These are phyloP conservation scores for Coriolopsis trogii DNA, from an alignment of 1,284 basidiomycete genomes.

Conservation along the genomic window DNA sequence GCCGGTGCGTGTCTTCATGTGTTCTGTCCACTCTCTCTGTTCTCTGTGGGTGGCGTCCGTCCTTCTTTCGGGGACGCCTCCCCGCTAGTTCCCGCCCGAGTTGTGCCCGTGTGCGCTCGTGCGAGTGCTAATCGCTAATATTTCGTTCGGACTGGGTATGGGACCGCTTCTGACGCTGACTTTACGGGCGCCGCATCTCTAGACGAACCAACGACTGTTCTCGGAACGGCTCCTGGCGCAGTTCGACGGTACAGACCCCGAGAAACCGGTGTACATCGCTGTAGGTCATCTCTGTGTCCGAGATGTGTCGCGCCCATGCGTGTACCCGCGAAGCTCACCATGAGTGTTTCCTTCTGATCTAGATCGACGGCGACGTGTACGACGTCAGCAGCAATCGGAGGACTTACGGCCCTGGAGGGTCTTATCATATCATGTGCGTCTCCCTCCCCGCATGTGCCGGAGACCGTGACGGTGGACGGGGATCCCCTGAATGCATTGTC, in stretches of 20 bases:
- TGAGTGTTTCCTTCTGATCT: conserved; percentile 12
- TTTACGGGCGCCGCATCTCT: no score
- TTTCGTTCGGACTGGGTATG: no score
- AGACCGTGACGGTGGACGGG: no score
- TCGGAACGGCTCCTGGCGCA: conserved; percentile 69
- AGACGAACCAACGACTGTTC: conserved; percentile 68
- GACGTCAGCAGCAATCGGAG: conserved; percentile 80
- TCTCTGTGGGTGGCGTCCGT: not conserved
- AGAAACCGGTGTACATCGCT: conserved; percentile 83
- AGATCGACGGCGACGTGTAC: conserved; percentile 93
- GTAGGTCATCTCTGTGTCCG: conserved; percentile 46
- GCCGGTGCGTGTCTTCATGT: conserved; percentile 32
- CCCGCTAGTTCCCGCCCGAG: no score
- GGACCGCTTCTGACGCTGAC: no score
- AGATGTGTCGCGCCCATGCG: conserved; percentile 20
- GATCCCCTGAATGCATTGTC: conserved; percentile 8
- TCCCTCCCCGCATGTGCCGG: no score
- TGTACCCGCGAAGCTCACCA: conserved; percentile 25
- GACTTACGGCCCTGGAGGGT: conserved; percentile 90
- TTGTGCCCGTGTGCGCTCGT: not conserved
- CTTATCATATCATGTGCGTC: conserved; percentile 82
- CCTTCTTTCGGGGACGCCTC: no score
- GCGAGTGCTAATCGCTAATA: not conserved
- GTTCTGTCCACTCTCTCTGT: conserved; percentile 3
- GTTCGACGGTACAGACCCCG: conserved; percentile 76